Percentiles rank a stretch among this genome's conserved stretches.
Evolutionary conservation across 352 stramenopile genomes (phyloP).

Genomic region (Phytophthora podocarpi): DNA sequence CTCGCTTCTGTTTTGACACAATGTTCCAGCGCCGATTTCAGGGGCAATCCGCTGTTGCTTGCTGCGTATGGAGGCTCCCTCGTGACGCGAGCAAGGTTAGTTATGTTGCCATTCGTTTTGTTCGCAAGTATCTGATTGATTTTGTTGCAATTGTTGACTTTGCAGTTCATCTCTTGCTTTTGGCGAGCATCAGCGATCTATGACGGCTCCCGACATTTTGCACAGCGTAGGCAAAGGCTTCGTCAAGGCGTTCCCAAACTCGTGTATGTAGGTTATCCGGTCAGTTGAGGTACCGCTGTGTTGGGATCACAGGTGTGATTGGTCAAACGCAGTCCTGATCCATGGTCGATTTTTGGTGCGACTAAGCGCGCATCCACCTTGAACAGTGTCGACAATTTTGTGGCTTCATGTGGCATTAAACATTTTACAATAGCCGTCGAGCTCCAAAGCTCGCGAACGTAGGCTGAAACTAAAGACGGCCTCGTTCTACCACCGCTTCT

Average conservation of each 20-base stretch:
- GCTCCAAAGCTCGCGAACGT: constrained; percentile 26
- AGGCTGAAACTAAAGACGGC: constrained; percentile 29
- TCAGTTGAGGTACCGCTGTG: not conserved
- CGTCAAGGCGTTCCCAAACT: constrained; percentile 44
- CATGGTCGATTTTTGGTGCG: not conserved
- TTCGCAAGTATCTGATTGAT: not conserved
- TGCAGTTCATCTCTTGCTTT: constrained; percentile 72
- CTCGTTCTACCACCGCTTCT: constrained; percentile 23
- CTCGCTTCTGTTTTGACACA: not conserved
- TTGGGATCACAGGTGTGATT: not conserved
- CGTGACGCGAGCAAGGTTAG: constrained; percentile 75
- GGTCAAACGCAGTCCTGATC: not conserved
- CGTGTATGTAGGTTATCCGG: constrained; percentile 20
- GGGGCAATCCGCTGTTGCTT: constrained; percentile 62
- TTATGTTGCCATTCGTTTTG: not conserved
- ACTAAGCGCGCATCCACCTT: not conserved
- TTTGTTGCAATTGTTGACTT: not conserved
- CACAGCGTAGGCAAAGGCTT: constrained; percentile 69
- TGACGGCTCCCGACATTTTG: constrained; percentile 87
- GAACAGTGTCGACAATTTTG: constrained; percentile 16
- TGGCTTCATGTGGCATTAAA: constrained; percentile 33
- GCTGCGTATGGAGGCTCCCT: constrained; percentile 81
- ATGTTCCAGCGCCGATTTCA: constrained; percentile 31
- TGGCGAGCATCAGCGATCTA: constrained; percentile 63
- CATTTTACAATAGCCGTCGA: constrained; percentile 38